Conservation (phyloP, 768 basidiomycete genomes). For the Leccinum boreale region DNA sequence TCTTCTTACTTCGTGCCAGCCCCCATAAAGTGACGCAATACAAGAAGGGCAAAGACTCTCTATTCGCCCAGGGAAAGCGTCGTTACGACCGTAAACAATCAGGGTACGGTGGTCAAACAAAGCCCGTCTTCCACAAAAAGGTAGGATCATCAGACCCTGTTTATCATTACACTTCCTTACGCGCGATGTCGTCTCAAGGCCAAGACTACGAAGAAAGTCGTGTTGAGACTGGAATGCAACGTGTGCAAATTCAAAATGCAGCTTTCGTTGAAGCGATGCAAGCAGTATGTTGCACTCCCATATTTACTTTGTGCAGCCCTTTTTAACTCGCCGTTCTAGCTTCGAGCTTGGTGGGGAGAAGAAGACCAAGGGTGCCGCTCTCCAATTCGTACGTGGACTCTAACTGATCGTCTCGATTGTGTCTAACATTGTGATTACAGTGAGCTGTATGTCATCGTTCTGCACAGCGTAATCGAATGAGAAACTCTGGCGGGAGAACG, state of each 20-base stretch:
- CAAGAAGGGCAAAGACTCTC: conserved; percentile 99
- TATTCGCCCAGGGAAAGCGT: conserved; percentile 98
- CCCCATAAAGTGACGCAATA: conserved; percentile 99
- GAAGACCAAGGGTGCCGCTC: conserved; percentile 98
- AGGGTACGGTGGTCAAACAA: conserved; percentile 99
- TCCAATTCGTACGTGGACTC: conserved; percentile 74
- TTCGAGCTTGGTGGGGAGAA: conserved; percentile 99
- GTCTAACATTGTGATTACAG: conserved; percentile 12
- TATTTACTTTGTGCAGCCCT: not conserved
- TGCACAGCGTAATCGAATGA: not conserved
- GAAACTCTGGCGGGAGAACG: too few relatives aligned
- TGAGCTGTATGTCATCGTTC: conserved; percentile 17
- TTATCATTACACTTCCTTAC: not conserved
- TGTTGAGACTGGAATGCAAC: conserved; percentile 95
- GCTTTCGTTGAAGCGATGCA: conserved; percentile 95
- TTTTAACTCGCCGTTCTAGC: conserved; percentile 38
- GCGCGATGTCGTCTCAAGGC: conserved; percentile 47
- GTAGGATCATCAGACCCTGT: conserved; percentile 23
- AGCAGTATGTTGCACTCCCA: conserved; percentile 67
- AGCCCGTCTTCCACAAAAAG: conserved; percentile 99
- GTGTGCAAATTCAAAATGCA: conserved; percentile 99
- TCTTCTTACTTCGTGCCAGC: conserved; percentile 37
- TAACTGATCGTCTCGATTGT: not conserved
- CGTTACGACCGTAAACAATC: conserved; percentile 99
- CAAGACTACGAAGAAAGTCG: conserved; percentile 99